Evolutionary conservation across 192 early-diverging fungal genomes (phyloP), one percentile per base, ranked within the genome.

Genomic region (Coemansia sp.): DNA sequence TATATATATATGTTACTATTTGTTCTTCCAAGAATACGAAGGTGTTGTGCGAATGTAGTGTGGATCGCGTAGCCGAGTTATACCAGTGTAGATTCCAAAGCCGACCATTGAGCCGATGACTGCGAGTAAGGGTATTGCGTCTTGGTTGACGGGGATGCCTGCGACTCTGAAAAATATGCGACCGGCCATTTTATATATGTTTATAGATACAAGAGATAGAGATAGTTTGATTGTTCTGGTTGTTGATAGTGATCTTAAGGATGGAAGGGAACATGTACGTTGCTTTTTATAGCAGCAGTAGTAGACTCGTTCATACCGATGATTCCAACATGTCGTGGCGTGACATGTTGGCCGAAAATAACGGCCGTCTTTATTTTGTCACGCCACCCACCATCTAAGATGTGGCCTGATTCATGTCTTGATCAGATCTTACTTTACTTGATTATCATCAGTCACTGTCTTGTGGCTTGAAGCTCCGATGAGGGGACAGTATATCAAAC

Each of bases 121-220:
- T 1, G 71, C 29, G 4, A 39, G n/a, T 0, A 81, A 64, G 2
- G 78, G 78, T 15, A 73, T 29, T 0, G 68, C 73, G 45, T 81
- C 78, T 16, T 75, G 78, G 39, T 73, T 81, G 18, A 81, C 47
- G 4, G 78, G 78, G 15, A 81, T 50, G 2, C 78, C 73, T 20
- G 73, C 78, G 59, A 81, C 55, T 30, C 55, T 71, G 64, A 71
- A 75, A 59, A 81, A 73, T 13, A 67, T 45, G 13, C 70, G 73
- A 44, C 56, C 59, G 11, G 56, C 44, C 78, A 81, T 81, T 38
- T 11, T 38, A 38, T 24, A 24, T 24, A 24, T 24, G 24, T 24
- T 24, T 24, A 24, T 1, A 24, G 24, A 24, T 24, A 24, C 24
- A 24, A 24, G 24, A 24, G 24, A 24, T 1, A 24, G 47, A 49